A percentile compares a stretch with the other conserved stretches of the same genome.
These are phyloP conservation scores for Botrytis sinoallii DNA, from an alignment of 2,329 filamentous ascomycete genomes.

Conservation along the genomic window DNA sequence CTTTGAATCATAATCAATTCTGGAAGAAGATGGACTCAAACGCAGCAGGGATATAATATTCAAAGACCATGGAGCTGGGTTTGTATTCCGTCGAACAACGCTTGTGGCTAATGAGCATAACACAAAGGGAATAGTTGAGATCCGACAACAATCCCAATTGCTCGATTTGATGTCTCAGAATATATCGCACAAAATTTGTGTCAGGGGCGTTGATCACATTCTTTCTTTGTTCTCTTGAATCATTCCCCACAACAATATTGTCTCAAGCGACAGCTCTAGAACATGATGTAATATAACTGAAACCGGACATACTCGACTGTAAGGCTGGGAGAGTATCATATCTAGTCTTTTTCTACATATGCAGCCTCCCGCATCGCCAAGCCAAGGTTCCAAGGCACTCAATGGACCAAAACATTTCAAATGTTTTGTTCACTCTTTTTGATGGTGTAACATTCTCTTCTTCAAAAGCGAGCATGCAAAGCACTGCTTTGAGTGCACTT, in stretches of 20 bases:
- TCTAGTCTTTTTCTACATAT: neutral
- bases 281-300: neutral
- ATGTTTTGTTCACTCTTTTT: neutral
- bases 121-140: neutral
- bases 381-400: neutral
- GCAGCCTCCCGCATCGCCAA: constrained; percentile 9
- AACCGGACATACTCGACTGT: neutral
- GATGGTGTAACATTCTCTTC: neutral
- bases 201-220: constrained; percentile 6
- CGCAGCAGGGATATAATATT: neutral
- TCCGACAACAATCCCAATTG: neutral
- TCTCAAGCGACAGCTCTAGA: neutral
- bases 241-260: neutral
- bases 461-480: neutral
- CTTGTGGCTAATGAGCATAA: neutral
- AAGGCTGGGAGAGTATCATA: neutral
- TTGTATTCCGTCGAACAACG: neutral
- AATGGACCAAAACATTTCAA: neutral
- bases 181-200: neutral
- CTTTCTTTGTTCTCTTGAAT: neutral
- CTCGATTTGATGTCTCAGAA: constrained; percentile 1
- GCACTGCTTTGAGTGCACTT: too few species aligned
- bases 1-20: neutral
- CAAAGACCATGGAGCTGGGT: constrained; percentile 9
- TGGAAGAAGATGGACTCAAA: neutral